A percentile compares a stretch with the other conserved stretches of the same genome.
phyloP scores from a whole-genome alignment of 805 yeast species.

The Candida odintsovae region DNA sequence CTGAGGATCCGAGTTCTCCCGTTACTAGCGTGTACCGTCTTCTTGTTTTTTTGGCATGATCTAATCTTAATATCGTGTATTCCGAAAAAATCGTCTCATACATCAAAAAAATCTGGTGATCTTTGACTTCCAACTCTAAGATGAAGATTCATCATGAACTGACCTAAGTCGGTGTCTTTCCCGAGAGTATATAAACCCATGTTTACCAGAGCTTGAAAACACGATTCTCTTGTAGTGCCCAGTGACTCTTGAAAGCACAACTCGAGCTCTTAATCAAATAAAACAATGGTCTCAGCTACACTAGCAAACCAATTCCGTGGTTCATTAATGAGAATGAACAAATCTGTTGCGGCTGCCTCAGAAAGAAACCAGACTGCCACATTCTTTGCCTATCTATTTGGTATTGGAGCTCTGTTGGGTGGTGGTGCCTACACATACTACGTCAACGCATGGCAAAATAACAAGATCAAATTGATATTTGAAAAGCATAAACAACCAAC shows the following conservation, averaged over 20 bases:
- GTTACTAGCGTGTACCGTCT: neutral
- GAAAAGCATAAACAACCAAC: slow-evolving; percentile 1
- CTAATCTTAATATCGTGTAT: too few species aligned
- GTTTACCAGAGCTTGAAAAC: neutral
- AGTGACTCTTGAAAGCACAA: neutral
- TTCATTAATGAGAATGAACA: slow-evolving; percentile 18
- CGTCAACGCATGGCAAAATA: slow-evolving; percentile 20
- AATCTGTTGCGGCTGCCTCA: slow-evolving; percentile 12
- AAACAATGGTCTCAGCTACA: slow-evolving; percentile 22
- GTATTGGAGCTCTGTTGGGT: slow-evolving; percentile 15
- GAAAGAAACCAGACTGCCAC: slow-evolving; percentile 3
- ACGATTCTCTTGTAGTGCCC: neutral
- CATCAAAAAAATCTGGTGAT: neutral
- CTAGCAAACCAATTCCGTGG: slow-evolving; percentile 18
- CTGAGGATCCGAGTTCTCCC: neutral
- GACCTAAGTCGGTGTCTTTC: neutral
- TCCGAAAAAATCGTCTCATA: neutral
- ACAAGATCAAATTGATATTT: slow-evolving; percentile 23
- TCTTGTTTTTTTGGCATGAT: neutral
- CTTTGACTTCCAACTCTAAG: neutral
- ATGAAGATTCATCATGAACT: too few species aligned
- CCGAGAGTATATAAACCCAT: neutral
- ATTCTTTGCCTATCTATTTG: slow-evolving; percentile 16
- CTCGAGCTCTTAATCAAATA: neutral
- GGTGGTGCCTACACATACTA: slow-evolving; percentile 16